Evolutionary conservation across 768 basidiomycete genomes (phyloP), one percentile per base, ranked within the genome.

Genomic region (Boletus tomentosulus): DNA sequence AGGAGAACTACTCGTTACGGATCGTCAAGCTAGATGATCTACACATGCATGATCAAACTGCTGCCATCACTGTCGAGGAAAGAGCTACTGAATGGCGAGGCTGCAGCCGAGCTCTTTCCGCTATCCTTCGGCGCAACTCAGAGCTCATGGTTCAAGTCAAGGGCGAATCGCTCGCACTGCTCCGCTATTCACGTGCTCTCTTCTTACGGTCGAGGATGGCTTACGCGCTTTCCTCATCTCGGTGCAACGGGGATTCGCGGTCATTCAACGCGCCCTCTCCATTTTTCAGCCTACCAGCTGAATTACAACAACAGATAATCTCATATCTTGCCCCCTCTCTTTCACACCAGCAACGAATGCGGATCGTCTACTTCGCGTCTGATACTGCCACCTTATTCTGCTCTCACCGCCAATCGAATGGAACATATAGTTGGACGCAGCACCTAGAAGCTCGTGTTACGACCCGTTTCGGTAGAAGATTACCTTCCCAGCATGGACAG

Each of bases 281-380:
- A 7, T 77, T 81, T 60, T 57, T 62, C 27, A 34, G 56, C n/a
- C 67, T 87, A 12, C 86, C 86, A 3, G 66, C 65, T 9, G 86
- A 87, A 64, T 68, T 87, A 7, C 78, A 80, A 51, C 75, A 81
- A 11, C 63, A 82, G 62, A 78, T 84, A 35, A 73, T 87, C 33
- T 78, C 81, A 12, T 78, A 79, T 60, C 66, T 85, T 22, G 79
- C 83, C 4, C 84, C 84, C 15, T 71, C 66, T 1, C 76, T 87
- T 47, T 85, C 85, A 16, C 63, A 75, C 19, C 66, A 70, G 2
- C 86, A 87, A 59, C 77, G 78, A 22, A 71, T 78, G 57, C 77
- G 77, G 8, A 75, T 87, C 31, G 77, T 74, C 57, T 65, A 62
- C 30, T 86, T 78, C 53, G 84, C 84, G 8, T 73, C 78, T 1